Conservation (phyloP, 495 filamentous ascomycete genomes). For the Penicillium simplicissimum region DNA sequence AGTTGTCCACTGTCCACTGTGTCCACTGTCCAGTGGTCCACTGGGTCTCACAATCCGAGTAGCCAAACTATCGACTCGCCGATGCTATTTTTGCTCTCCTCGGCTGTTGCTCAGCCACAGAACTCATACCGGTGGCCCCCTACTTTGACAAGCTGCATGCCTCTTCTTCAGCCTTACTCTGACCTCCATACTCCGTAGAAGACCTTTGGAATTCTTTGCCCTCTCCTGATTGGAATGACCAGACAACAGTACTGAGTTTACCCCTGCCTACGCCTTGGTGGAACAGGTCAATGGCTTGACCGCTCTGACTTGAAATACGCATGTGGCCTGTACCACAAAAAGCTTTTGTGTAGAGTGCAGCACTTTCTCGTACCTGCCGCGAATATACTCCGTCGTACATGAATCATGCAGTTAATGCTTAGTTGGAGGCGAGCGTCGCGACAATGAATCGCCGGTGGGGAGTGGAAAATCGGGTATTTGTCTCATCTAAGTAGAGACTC, state of each 20-base stretch:
- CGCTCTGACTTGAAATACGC: not conserved
- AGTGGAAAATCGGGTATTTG: not conserved
- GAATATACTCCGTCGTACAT: not conserved
- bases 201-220: not conserved
- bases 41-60: constrained; percentile 3
- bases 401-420: not conserved
- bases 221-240: not conserved
- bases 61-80: not conserved
- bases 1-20: no score
- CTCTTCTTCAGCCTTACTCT: constrained; percentile 3
- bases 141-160: not conserved
- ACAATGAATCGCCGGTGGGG: not conserved
- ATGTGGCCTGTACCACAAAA: not conserved
- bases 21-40: no score
- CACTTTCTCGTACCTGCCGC: not conserved
- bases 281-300: not conserved
- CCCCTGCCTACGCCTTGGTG: not conserved
- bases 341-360: not conserved
- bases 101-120: constrained; percentile 5
- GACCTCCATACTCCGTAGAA: not conserved
- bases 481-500: not conserved
- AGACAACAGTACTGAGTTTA: not conserved
- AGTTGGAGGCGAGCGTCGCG: not conserved
- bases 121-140: constrained; percentile 1
- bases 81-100: constrained; percentile 3